Percentiles rank a stretch among this genome's conserved stretches.
Evolutionary conservation across 805 yeast species (phyloP).

Genomic region (Candida insectorum): DNA sequence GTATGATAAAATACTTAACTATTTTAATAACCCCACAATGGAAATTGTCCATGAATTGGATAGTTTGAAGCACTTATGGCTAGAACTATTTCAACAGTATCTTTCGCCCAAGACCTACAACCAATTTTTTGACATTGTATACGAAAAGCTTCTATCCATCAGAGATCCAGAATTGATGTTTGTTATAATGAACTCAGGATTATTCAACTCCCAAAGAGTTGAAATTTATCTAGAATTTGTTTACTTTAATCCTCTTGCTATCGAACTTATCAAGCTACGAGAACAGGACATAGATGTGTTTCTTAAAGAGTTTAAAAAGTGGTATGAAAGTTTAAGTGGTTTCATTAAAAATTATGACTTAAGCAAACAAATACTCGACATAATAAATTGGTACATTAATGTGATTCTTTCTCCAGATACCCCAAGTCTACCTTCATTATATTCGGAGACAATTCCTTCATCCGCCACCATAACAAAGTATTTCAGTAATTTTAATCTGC

Average conservation of each 20-base stretch:
- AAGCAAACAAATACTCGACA: not conserved
- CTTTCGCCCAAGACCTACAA: not conserved
- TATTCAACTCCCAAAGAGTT: conserved; percentile 2
- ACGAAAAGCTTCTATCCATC: not conserved
- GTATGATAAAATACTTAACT: conserved; percentile 8
- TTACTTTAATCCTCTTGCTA: conserved; percentile 38
- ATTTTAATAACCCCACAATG: conserved; percentile 4
- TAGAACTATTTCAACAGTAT: conserved; percentile 7
- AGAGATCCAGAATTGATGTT: conserved; percentile 1
- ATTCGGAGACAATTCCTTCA: conserved; percentile 1
- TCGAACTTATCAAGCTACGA: not conserved
- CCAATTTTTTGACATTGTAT: not conserved
- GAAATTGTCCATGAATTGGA: conserved; percentile 2
- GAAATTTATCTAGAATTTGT: conserved; percentile 24
- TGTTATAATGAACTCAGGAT: not conserved
- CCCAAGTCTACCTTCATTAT: conserved; percentile 1
- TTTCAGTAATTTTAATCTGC: not conserved
- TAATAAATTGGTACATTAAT: conserved; percentile 13
- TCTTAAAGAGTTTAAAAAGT: conserved; percentile 1
- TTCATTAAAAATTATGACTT: not conserved
- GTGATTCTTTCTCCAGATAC: not conserved
- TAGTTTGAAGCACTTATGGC: conserved; percentile 5
- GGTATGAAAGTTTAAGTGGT: conserved; percentile 3
- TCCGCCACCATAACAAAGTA: not conserved
- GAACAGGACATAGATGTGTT: not conserved